Percentiles rank a stretch among this genome's conserved stretches.
Evolutionary conservation across 441 rosid genomes (phyloP).

Genomic region (Sinapis alba): DNA sequence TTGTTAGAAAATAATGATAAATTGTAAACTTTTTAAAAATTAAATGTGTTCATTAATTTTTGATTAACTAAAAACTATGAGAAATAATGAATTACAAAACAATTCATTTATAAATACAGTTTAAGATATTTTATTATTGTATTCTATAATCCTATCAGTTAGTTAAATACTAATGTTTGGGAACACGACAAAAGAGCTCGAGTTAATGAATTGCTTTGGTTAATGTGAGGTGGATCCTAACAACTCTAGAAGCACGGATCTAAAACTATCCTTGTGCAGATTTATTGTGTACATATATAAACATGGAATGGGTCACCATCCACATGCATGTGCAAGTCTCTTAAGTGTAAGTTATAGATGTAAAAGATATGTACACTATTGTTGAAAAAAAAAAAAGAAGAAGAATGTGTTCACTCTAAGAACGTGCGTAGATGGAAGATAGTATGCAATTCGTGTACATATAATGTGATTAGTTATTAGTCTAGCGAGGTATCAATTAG

Average conservation of each 20-base stretch:
- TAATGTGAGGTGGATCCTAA: conserved; percentile 5
- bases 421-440: not conserved
- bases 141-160: not conserved
- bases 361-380: not conserved
- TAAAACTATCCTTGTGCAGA: conserved; percentile 1
- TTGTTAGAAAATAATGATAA: no score
- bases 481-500: not conserved
- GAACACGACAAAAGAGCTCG: conserved; percentile 19
- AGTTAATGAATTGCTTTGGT: conserved; percentile 8
- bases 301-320: conserved; percentile 23
- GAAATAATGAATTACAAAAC: no score
- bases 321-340: conserved; percentile 17
- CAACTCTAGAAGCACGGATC: conserved; percentile 18
- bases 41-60: no score
- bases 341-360: not conserved
- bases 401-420: not conserved
- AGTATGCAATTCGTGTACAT: not conserved
- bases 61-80: no score
- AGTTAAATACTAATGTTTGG: not conserved
- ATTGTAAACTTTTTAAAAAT: no score
- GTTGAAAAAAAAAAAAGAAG: not conserved
- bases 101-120: no score
- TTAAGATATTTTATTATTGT: not conserved
- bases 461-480: not conserved
- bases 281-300: not conserved